These are phyloP conservation scores for Solanum piurae DNA, from an alignment of 257 asterid species.

Conservation along the genomic window DNA sequence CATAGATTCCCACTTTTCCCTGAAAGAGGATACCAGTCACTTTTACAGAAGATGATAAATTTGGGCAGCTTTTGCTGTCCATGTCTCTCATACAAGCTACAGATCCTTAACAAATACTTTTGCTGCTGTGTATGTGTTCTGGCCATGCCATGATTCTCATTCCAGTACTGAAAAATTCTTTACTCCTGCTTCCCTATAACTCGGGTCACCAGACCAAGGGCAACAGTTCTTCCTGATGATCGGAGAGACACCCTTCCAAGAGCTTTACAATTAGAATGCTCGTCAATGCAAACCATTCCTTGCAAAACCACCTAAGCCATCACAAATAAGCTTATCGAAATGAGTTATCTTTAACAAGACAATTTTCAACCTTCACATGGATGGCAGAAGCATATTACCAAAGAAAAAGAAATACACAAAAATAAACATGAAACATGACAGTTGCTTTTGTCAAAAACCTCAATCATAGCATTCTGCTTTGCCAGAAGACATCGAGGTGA, in stretches of 20 bases:
- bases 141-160: not conserved
- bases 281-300: constrained; percentile 69
- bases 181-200: constrained; percentile 19
- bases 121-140: not conserved
- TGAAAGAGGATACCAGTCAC: not conserved
- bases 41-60: not conserved
- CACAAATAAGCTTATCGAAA: not conserved
- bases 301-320: constrained; percentile 51
- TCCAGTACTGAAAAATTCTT: not conserved
- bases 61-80: not conserved
- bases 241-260: constrained; percentile 83
- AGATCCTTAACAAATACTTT: not conserved
- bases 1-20: not conserved
- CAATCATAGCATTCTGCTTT: constrained; percentile 80
- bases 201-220: constrained; percentile 71
- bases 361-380: not conserved
- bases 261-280: constrained; percentile 49
- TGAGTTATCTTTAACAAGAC: not conserved
- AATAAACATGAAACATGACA: not conserved
- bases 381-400: not conserved
- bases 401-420: not conserved
- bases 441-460: constrained; percentile 32
- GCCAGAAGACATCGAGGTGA: constrained; percentile 76
- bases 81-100: not conserved
- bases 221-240: constrained; percentile 77